Conservation (phyloP, 805 yeast genomes). For the Saturnispora galanensis region DNA sequence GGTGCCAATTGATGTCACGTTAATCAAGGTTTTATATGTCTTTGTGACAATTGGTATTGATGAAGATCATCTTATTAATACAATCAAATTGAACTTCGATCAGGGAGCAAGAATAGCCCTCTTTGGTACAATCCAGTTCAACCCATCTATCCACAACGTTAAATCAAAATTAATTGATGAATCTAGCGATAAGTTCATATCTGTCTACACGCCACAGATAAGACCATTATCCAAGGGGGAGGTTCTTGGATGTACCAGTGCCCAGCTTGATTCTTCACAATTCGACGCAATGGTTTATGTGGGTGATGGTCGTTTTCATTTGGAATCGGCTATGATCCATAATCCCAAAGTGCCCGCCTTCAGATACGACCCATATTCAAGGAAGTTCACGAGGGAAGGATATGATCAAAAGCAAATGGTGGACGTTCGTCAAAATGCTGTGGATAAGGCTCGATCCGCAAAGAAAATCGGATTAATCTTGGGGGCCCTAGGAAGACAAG, state of each 20-base stretch:
- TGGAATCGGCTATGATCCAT: constrained; percentile 95
- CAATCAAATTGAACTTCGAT: constrained; percentile 60
- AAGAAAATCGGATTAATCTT: constrained; percentile 72
- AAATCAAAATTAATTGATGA: constrained; percentile 45
- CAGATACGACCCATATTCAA: constrained; percentile 89
- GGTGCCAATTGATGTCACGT: constrained; percentile 88
- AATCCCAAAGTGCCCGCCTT: constrained; percentile 88
- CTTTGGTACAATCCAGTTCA: constrained; percentile 95
- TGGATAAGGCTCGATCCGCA: constrained; percentile 48
- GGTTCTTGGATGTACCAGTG: constrained; percentile 93
- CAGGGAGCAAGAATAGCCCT: constrained; percentile 63
- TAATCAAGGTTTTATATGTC: constrained; percentile 85
- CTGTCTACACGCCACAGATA: constrained; percentile 78
- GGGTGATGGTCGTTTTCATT: constrained; percentile 94
- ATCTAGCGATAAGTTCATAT: constrained; percentile 35
- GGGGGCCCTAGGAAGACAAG: constrained; percentile 95
- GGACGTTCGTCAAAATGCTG: constrained; percentile 63
- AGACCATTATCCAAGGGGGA: constrained; percentile 92
- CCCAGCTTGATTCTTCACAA: constrained; percentile 54
- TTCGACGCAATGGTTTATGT: constrained; percentile 77
- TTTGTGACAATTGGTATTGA: constrained; percentile 91
- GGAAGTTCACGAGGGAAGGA: constrained; percentile 81
- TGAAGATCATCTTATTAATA: constrained; percentile 67
- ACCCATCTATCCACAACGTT: constrained; percentile 82
- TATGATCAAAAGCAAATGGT: constrained; percentile 83